Evolutionary conservation across 345 rosid genomes (phyloP).

Genomic region (Euphorbia lathyris): DNA sequence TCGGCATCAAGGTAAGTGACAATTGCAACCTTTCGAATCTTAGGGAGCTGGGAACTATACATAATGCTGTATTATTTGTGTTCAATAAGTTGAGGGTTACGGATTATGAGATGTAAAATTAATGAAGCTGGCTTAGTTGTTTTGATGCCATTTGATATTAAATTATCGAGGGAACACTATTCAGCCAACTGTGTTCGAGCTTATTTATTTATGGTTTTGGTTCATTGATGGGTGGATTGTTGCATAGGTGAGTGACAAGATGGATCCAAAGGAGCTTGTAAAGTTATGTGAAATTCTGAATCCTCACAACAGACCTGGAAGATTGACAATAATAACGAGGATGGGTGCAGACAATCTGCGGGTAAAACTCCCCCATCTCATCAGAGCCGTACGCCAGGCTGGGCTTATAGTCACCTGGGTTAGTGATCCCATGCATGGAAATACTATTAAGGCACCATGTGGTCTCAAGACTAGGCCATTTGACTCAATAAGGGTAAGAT

Average conservation of each 20-base stretch:
- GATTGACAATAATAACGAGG: slow-evolving; percentile 51
- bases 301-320: slow-evolving; percentile 57
- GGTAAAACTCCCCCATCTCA: slow-evolving; percentile 54
- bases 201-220: neutral
- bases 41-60: too few relatives aligned
- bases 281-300: slow-evolving; percentile 54
- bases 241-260: slow-evolving; percentile 56
- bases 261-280: slow-evolving; percentile 58
- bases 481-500: slow-evolving; percentile 45
- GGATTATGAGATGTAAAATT: neutral
- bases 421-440: slow-evolving; percentile 72
- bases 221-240: slow-evolving; percentile 12
- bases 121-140: neutral
- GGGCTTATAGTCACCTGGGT: slow-evolving; percentile 72
- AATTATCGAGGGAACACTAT: neutral
- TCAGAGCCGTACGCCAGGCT: slow-evolving; percentile 56
- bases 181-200: neutral
- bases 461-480: slow-evolving; percentile 62
- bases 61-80: neutral
- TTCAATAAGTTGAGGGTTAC: neutral
- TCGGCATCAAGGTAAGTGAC: slow-evolving; percentile 38
- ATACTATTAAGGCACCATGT: slow-evolving; percentile 59
- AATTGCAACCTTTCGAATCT: neutral
- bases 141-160: neutral
- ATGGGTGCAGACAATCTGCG: slow-evolving; percentile 74